Evolutionary conservation across 306 rosid species (phyloP).

Genomic region (Prinsepia uniflora): DNA sequence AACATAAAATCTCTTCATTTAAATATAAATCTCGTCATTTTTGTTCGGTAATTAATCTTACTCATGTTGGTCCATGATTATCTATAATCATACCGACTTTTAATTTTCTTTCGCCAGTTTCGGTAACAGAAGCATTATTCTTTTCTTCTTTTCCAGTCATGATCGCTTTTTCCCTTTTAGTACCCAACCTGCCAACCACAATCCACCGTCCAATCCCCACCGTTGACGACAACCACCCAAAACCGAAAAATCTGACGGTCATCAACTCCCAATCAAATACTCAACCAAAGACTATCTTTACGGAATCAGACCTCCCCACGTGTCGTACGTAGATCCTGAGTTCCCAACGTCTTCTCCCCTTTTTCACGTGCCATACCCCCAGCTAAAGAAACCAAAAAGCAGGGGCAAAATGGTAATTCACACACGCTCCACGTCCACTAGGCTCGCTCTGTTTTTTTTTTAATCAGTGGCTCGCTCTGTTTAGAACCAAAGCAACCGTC

Average conservation of each 20-base stretch:
- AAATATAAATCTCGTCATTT: too few relatives aligned
- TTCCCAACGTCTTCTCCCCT: background rate
- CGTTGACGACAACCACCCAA: background rate
- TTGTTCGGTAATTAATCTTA: background rate
- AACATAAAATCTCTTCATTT: too few relatives aligned
- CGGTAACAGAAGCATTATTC: background rate
- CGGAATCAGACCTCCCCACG: slow-evolving; percentile 13
- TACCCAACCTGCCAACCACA: slow-evolving; percentile 7
- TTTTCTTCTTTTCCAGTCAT: background rate
- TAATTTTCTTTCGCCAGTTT: background rate
- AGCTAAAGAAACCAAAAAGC: slow-evolving; percentile 4
- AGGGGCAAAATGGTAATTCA: slow-evolving; percentile 26
- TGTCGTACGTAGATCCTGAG: slow-evolving; percentile 11
- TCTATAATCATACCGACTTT: background rate
- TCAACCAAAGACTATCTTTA: background rate
- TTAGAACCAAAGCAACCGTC: background rate
- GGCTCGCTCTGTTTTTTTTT: background rate
- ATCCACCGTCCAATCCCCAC: slow-evolving; percentile 14
- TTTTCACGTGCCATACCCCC: slow-evolving; percentile 30
- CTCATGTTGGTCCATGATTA: background rate
- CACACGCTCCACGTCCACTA: fast-evolving
- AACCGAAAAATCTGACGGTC: background rate
- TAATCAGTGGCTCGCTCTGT: background rate
- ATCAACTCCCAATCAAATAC: background rate
- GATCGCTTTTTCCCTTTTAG: background rate